Evolutionary conservation across 1,284 basidiomycete species (phyloP), one percentile per base, ranked within the genome.

Genomic region (Cryptococcus sp.): DNA sequence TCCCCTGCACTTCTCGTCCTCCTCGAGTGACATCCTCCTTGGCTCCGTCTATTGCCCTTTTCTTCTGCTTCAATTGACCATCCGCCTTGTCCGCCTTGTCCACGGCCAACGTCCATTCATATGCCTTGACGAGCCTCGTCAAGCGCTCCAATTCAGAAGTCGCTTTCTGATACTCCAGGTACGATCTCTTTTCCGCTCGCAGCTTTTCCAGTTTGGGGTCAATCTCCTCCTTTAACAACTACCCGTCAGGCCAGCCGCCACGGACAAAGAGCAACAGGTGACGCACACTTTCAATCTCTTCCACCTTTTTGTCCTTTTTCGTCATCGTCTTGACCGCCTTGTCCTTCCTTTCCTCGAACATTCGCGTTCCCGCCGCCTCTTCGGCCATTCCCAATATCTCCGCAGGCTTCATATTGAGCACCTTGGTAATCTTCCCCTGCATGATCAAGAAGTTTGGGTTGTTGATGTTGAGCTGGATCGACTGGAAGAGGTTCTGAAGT

Each of bases 361-460:
- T 98, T 33, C 92, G 84, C 42, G 95, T 99, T 2, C 95, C 95
- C 0, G 94, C 90, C 0, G 95, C 95, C 72, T 99, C 95, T 72
- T 98, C 95, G 11, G 98, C 91, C 88, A 99, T 94, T 3, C 92
- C 90, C 14, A 99, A 80, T 56, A 98, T 97, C 71, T 99, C 95
- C 74, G 87, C 86, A 0, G 95, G 93, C 46, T 91, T 86, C 95
- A 99, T 98, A 72, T 97, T 98, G 48, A 99, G 81, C 2, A 98
- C 89, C 75, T 93, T 94, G 11, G 90, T 93, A 65, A 93, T 93
- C 42, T 86, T 83, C 40, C 95, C 95, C 75, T 99, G 95, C 93
- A 98, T 98, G 73, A 98, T 98, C 54, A 99, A 80, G 75, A 98
- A 98, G 70, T 98, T 98, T 40, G 95, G 95, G 72, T 97, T 98